Evolutionary conservation across 108 stramenopile genomes (phyloP), one percentile per base, ranked within the genome.

Genomic region (Fistulifera pelliculosa): DNA sequence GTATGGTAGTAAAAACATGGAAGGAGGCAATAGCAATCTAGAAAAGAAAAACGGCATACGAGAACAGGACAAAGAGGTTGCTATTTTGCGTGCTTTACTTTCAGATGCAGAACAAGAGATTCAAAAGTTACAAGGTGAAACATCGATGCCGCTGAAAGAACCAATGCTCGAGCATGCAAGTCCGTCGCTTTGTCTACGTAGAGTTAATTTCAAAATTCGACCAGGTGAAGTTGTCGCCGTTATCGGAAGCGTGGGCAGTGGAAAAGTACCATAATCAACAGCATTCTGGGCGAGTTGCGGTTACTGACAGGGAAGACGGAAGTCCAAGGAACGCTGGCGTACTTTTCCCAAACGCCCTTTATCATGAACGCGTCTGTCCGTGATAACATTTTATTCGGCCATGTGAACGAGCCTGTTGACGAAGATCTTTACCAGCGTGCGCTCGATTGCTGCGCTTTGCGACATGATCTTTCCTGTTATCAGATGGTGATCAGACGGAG

Each of bases 331-430:
- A 60, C 31, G 27, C 64, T 81, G 49, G 80, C 95, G 7, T 82
- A 67, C 38, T 85, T 87, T 71, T 49, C 83, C 26, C 96, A 99
- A 66, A 77, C 60, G 2, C 81, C 97, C 11, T 99, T 96, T 66
- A 96, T 99, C 28, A 56, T 94, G 58, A 99, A 98, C 73, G 96
- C 83, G 17, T 87, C 94, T 1, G 61, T 98, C 12, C 70, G 85
- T 0, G 94, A 94, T 5, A 99, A 99, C 76, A 90, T 99, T 47
- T 62, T 98, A 14, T 97, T 98, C 61, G 94, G 96, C 28, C 73
- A 81, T 26, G 81, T 84, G 25, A 94, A 97, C 68, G 31, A 55
- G 44, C 50, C 67, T 25, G 48, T 51, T 0, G 62, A 85, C 24
- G 71, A 77, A 49, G 76, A 75, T 35, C 68, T 72, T 17, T 99